Evolutionary conservation across 495 filamentous ascomycete species (phyloP).

Genomic region (Cercophora samala): DNA sequence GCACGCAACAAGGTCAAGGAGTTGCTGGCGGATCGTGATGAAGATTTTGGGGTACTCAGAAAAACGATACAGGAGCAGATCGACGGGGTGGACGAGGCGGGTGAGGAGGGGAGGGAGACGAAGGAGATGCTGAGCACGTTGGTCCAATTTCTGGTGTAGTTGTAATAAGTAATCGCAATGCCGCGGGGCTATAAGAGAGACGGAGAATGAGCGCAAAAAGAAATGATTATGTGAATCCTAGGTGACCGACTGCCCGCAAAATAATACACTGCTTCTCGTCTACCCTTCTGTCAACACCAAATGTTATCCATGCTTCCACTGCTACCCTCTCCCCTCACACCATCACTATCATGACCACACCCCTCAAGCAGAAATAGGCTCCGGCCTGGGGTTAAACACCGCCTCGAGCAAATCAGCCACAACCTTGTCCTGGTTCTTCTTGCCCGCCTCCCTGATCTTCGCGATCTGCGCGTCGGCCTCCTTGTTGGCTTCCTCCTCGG

Average conservation of each 20-base stretch:
- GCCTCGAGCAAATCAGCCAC: constrained; percentile 74
- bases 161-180: constrained; percentile 8
- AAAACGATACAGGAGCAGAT: constrained; percentile 68
- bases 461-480: constrained; percentile 77
- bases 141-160: constrained; percentile 54
- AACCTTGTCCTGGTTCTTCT: constrained; percentile 74
- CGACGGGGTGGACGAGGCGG: constrained; percentile 55
- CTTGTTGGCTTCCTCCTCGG: constrained; percentile 79
- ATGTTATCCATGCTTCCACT: no score
- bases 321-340: no score
- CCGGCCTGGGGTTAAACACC: constrained; percentile 50
- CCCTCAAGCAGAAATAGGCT: constrained; percentile 6
- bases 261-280: background rate
- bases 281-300: background rate
- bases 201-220: background rate
- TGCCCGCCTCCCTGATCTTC: constrained; percentile 75
- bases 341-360: background rate
- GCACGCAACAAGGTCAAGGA: constrained; percentile 63
- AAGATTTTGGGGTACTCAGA: constrained; percentile 58
- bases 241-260: background rate
- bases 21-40: constrained; percentile 65
- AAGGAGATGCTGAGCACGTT: constrained; percentile 70
- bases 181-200: constrained; percentile 16
- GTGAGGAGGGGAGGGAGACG: constrained; percentile 56
- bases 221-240: background rate